Base-by-base conservation (phyloP, 768 basidiomycete species). In the Dioszegia crocea region DNA sequence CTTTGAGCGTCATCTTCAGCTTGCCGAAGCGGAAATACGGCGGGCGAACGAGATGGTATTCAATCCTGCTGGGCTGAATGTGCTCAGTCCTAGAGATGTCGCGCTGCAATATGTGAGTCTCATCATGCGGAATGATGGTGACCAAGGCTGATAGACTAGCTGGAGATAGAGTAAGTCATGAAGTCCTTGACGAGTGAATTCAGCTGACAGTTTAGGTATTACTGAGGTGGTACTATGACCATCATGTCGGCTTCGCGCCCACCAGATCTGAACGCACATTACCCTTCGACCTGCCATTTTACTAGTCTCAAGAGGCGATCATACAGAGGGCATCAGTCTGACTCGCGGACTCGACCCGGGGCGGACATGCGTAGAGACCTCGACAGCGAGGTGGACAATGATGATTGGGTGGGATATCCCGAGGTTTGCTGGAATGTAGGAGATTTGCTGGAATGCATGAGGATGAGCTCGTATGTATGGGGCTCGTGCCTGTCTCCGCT, bases 21-120 rank as follows among this genome's bases (percentile, higher is more conserved):
- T 84, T 50, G 79, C 94, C 27, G 81, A 84, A 56, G 66, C 73
- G 17, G 78, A 84, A 29, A 82, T 99, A 59, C 81, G 85, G 31
- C 79, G 83, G 51, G 78, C 86, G 47, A 99, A 99, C 76, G 73
- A 75, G 24, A 82, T 82, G 48, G 58, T 89, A 19, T 96, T 86
- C 79, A 91, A 97, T 70, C 88, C 89, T 0, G 84, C 81, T 8
- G 96, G 96, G 0, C 78, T 99, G 66, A 88, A 91, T 65, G 83
- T 98, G 40, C 79, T 92, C 16, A 89, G 87, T 84, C 96, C 96
- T 1, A 80, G 84, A 45, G 82, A 83, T 68, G 86, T 88, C 56
- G 96, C 88, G 0, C 92, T 93, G 76, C 81, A 97, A 66, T 99
- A 88, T 78, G 94, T 97, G 74, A 78, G 93, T 44, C 12, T 46